These are phyloP conservation scores for Gremmenia infestans DNA, from an alignment of 2,329 filamentous ascomycete species.

Conservation along the genomic window DNA sequence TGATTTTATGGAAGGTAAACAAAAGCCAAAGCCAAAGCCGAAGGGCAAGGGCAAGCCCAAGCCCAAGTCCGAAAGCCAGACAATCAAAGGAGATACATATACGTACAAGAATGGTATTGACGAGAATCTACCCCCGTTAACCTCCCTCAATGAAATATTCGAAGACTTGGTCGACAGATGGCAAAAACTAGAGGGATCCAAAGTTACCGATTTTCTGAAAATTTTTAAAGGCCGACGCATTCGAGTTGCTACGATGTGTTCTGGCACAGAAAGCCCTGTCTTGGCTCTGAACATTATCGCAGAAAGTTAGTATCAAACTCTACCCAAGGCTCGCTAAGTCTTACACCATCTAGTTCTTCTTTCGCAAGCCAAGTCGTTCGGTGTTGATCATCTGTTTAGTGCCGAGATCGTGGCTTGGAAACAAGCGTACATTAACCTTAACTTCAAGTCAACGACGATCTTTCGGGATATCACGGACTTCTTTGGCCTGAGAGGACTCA, in stretches of 20 bases:
- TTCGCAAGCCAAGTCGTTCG: constrained; percentile 1
- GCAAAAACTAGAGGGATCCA: background rate
- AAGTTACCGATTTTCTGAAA: constrained; percentile 16
- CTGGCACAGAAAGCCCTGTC: constrained; percentile 71
- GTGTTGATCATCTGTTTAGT: constrained; percentile 52
- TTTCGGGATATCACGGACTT: constrained; percentile 58
- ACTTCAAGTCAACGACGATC: constrained; percentile 47
- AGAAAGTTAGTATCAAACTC: constrained; percentile 34
- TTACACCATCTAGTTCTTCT: background rate
- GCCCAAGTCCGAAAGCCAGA: background rate
- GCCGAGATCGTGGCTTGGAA: constrained; percentile 61
- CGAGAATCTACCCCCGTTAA: background rate
- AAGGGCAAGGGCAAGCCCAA: too few relatives aligned
- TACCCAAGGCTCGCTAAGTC: background rate
- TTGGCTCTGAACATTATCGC: constrained; percentile 57
- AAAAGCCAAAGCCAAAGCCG: too few relatives aligned
- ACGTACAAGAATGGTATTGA: constrained; percentile 8
- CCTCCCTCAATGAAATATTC: background rate
- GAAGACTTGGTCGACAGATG: background rate
- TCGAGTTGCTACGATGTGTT: constrained; percentile 67
- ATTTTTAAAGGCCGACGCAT: constrained; percentile 37
- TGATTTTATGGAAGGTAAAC: too few relatives aligned
- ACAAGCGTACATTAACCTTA: constrained; percentile 59
- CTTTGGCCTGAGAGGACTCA: constrained; percentile 31
- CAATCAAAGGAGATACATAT: background rate